Base-by-base conservation (phyloP, 257 asterid species). In the Solanum medicagineum region DNA sequence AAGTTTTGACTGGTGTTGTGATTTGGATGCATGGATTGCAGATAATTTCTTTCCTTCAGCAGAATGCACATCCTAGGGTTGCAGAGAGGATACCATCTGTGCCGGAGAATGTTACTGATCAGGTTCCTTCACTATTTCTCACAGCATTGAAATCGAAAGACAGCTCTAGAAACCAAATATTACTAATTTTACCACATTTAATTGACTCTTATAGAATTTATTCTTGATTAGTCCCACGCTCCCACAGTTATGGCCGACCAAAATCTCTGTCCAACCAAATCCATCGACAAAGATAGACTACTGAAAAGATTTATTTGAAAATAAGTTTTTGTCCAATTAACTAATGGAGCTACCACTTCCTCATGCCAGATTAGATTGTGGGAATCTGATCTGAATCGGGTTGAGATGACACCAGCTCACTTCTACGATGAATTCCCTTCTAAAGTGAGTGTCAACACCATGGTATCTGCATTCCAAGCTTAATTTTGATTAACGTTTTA, bases 61-160 rank as follows among this genome's bases (percentile, higher is more conserved):
- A 97, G 92, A 97, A 97, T 86, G 98, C 98, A 36, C 98, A 97
- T 91, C 98, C 99, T 85, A 93, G 98, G 87, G 97, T 94, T 81
- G 96, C 97, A 1, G 94, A 92, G 92, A 93, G 89, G 90, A 77
- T 88, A 81, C 99, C 99, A 8, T 80, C 94, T 56, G 99, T 97
- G 77, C 99, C 99, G 29, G 99, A 97, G 93, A 97, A 97, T 86
- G 99, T 97, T 69, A 93, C 97, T 5, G 98, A 95, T 87, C 99
- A 94, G 98, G 99, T 96, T 77, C 12, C 83, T 77, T 77, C 42
- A 49, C 83, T 16, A 26, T 53, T 24, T 26, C 56, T 26, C 45
- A 51, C 49, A 51, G 63, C 3, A 55, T 14, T 49, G 83, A 51
- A 15, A 51, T 55, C 26, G 45, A 51, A 77, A 8, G 45, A 26